These are phyloP conservation scores for Ustilago trichophora DNA, from an alignment of 1,284 basidiomycete genomes.

Conservation along the genomic window DNA sequence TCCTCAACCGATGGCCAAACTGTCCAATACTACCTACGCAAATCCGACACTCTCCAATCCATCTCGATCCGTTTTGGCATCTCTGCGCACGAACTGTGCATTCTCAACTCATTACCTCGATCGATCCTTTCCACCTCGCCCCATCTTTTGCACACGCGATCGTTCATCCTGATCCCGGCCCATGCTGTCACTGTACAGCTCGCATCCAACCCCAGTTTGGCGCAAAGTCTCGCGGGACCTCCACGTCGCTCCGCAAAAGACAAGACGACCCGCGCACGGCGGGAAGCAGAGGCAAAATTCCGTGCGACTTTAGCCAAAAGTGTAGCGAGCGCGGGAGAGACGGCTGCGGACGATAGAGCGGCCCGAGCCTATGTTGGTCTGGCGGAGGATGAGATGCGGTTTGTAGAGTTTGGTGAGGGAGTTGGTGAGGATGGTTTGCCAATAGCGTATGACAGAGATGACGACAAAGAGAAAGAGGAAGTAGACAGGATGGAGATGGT, in stretches of 20 bases:
- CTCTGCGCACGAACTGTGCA: slow-evolving; percentile 30
- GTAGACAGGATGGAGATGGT: slow-evolving; percentile 3
- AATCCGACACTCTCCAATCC: slow-evolving; percentile 38
- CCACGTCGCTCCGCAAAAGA: slow-evolving; percentile 21
- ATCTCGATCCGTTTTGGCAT: slow-evolving; percentile 41
- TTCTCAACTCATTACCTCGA: slow-evolving; percentile 39
- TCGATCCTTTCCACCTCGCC: slow-evolving; percentile 38
- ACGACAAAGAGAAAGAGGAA: neutral
- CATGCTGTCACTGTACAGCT: slow-evolving; percentile 34
- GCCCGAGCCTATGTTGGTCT: slow-evolving; percentile 44
- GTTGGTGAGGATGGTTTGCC: slow-evolving; percentile 10
- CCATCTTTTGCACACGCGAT: slow-evolving; percentile 47
- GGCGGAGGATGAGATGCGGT: slow-evolving; percentile 45
- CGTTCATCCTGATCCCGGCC: slow-evolving; percentile 48
- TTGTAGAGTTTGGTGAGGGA: slow-evolving; percentile 50
- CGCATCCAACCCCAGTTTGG: slow-evolving; percentile 10
- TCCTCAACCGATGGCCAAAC: slow-evolving; percentile 16
- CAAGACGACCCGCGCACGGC: slow-evolving; percentile 30
- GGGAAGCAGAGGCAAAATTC: slow-evolving; percentile 36
- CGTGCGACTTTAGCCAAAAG: slow-evolving; percentile 20
- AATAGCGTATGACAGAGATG: slow-evolving; percentile 12
- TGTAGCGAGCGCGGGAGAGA: slow-evolving; percentile 13
- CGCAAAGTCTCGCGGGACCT: slow-evolving; percentile 21
- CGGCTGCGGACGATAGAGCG: slow-evolving; percentile 44
- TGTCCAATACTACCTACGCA: slow-evolving; percentile 41